phyloP scores from a whole-genome alignment of 2,329 filamentous ascomycete genomes.

The Alternaria hordeiaustralica region DNA sequence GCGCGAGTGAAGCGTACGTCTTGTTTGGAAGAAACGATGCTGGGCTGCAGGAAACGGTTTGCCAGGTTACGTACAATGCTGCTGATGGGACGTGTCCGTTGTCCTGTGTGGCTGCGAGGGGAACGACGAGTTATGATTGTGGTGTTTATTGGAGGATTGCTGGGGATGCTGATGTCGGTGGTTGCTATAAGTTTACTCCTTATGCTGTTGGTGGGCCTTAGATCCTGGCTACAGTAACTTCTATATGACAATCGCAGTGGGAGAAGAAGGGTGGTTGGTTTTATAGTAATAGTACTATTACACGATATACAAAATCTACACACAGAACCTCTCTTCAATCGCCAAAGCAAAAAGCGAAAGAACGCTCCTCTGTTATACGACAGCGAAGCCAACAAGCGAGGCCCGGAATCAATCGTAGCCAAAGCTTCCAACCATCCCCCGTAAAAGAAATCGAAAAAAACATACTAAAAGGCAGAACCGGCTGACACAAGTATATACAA shows the following conservation, averaged over 20 bases:
- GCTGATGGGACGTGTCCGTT: neutral
- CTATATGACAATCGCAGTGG: neutral
- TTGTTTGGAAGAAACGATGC: too few relatives aligned
- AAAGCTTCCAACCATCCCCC: neutral
- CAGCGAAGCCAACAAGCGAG: neutral
- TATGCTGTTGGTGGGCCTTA: neutral
- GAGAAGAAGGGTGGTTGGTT: accelerated
- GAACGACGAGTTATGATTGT: neutral
- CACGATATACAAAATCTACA: neutral
- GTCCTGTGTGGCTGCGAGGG: neutral
- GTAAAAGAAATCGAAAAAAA: neutral
- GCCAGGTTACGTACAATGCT: neutral
- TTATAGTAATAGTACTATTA: neutral
- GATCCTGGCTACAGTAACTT: neutral
- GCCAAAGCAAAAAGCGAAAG: neutral
- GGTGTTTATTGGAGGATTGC: neutral
- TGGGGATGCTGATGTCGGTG: neutral
- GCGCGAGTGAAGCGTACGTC: too few relatives aligned
- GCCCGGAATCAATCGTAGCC: neutral
- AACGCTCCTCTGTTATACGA: neutral
- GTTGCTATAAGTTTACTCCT: neutral
- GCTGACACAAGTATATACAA: neutral
- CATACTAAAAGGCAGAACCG: neutral
- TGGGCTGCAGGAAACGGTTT: neutral
- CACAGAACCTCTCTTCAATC: neutral